Base-by-base conservation (phyloP, 805 yeast species). In the Diddensiella transvaalensis region DNA sequence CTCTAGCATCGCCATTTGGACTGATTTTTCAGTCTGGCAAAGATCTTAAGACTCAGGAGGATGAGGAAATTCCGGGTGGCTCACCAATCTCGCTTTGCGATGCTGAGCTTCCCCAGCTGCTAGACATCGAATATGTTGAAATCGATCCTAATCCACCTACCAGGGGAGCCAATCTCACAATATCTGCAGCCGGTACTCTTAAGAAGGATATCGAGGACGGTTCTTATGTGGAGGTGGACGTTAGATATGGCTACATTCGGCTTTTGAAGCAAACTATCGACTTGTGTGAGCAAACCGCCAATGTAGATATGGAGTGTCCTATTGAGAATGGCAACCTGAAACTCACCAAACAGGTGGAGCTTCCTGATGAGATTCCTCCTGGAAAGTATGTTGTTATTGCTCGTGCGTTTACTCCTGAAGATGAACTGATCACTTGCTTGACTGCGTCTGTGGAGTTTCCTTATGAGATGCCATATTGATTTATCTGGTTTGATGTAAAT, bases 361-460 rank as follows among this genome's bases (percentile, higher is more conserved):
- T 93, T 48, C 99, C 99, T 15, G 73, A 75, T 13, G 93, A 88
- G 65, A 95, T 91, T 26, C 99, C 99, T 50, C 96, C 98, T 19
- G 99, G 99, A 36, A 84, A 78, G 63, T 93, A 93, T 71, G 71
- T 79, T 24, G 95, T 91, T 22, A 72, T 76, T 45, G 98, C 97
- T 17, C 80, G 91, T 61, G 99, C 98, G 2, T 93, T 79, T 72
- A 88, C 95, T 36, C 80, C 72, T 37, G 87, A 85, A 47, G 96
- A 88, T 60, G 83, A 77, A 33, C 77, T 85, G 54, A 80, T 93
- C 54, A 80, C 96, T 21, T 93, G 99, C 67, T 71, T 93, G 58
- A 78, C 62, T n/a, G 74, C 75, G 18, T 47, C 57, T 8, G 71
- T 71, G 10, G 68, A 61, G 32, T 67, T 71, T 47, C 89, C 66